Evolutionary conservation across 2,329 filamentous ascomycete genomes (phyloP), one percentile per base, ranked within the genome.

Genomic region (Cladorrhinum sp.): DNA sequence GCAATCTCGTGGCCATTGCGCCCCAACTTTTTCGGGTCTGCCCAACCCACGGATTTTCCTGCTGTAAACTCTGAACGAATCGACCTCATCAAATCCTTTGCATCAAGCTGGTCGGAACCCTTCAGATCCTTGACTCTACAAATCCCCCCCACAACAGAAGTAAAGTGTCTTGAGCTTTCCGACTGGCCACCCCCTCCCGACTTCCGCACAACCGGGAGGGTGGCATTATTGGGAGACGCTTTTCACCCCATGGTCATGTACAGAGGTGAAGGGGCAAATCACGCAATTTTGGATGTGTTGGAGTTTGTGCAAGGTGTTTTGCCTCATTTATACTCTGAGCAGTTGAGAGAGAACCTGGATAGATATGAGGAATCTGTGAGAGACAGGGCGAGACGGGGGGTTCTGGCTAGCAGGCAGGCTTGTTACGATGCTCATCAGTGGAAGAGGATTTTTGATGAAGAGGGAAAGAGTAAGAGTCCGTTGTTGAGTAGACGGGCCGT

Each of bases 201-300:
- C 1, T 59, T 76, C 4, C 76, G 73, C 50, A 71, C 73, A 0
- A 71, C 69, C 6, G 79, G 78, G 0, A 73, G 74, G 1, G 77
- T 76, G 0, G 75, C 80, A 0, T 64, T 85, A 1, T 74, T 83
- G 60, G 83, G 83, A 0, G 83, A 86, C 68, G 78, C 83, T 0
- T 74, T 83, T 2, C 83, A 86, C 68, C 76, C 80, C 0, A 85
- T 85, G 82, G 79, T 80, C 0, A 85, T 85, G 82, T 85, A 81
- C 65, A 77, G 83, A 12, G 83, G 83, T 2, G 83, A 85, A 69
- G 82, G 81, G 1, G 81, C 80, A 5, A 85, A 85, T 62, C 81
- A 85, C 55, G 81, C 79, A 2, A 81, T 85, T 36, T 69, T 78
- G 6, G 83, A 85, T 65, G 79, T 81, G 0, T 66, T 73, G 2